Percentiles rank a stretch among this genome's conserved stretches.
phyloP scores from a whole-genome alignment of 2,329 filamentous ascomycete genomes.

The Orbilia javanica region DNA sequence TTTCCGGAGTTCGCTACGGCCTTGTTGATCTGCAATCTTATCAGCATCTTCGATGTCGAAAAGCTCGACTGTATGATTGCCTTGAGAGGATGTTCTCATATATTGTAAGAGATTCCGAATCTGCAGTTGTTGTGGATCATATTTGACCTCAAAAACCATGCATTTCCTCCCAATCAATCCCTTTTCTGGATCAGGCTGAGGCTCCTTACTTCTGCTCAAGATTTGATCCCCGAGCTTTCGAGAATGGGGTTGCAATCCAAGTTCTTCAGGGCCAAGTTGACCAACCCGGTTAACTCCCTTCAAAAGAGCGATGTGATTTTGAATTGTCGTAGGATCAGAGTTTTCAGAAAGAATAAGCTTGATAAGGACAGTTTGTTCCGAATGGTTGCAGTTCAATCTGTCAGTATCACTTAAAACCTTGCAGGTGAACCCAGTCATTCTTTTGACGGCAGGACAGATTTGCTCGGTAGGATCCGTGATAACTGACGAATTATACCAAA shows the following conservation, averaged over 20 bases:
- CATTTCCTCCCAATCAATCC: conserved; percentile 1
- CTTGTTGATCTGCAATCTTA: conserved; percentile 12
- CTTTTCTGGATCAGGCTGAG: conserved; percentile 33
- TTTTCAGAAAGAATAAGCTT: conserved; percentile 16
- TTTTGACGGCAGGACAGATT: conserved; percentile 35
- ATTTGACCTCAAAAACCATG: conserved; percentile 29
- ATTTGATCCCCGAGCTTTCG: background rate
- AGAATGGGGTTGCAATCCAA: background rate
- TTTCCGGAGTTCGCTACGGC: conserved; percentile 6
- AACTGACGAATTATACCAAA: conserved; percentile 41
- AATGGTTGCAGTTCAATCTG: conserved; percentile 9
- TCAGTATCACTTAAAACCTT: conserved; percentile 34
- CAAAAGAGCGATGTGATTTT: conserved; percentile 35
- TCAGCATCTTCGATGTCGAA: conserved; percentile 31
- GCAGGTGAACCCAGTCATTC: conserved; percentile 38
- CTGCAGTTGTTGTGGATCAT: conserved; percentile 40
- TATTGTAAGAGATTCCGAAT: conserved; percentile 41
- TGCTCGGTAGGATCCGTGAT: conserved; percentile 33
- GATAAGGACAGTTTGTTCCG: conserved; percentile 19
- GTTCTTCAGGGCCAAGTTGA: background rate
- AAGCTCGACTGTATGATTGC: conserved; percentile 6
- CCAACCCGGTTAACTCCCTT: conserved; percentile 24
- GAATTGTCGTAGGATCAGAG: background rate
- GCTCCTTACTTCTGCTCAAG: background rate
- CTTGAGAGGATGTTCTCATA: conserved; percentile 35